Evolutionary conservation across 306 rosid genomes (phyloP).

Genomic region (Trichosanthes cucumerina): DNA sequence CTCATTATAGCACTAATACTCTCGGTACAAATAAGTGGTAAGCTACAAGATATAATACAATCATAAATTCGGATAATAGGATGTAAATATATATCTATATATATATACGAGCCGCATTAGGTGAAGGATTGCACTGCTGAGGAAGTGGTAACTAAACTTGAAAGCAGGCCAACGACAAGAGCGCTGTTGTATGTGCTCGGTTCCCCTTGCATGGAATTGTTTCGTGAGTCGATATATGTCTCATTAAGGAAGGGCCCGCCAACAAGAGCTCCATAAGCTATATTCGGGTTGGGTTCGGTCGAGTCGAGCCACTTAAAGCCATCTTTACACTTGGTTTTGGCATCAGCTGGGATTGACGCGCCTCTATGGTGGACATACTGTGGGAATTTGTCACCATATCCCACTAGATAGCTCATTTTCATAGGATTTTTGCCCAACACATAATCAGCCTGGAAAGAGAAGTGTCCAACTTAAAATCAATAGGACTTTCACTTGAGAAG

Average conservation of each 20-base stretch:
- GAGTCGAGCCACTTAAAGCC: conserved; percentile 69
- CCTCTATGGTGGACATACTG: conserved; percentile 93
- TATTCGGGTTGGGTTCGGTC: conserved; percentile 67
- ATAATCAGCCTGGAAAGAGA: conserved; percentile 57
- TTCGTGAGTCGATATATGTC: conserved; percentile 59
- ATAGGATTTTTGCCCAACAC: conserved; percentile 81
- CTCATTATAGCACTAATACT: background rate
- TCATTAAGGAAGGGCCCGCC: conserved; percentile 89
- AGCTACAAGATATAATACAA: background rate
- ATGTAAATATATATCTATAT: background rate
- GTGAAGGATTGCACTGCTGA: conserved; percentile 59
- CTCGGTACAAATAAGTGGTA: background rate
- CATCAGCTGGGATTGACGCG: conserved; percentile 70
- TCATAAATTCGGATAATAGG: background rate
- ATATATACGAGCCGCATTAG: conserved; percentile 13
- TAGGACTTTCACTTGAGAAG: background rate
- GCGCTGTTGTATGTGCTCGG: conserved; percentile 94
- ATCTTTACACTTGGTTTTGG: conserved; percentile 50
- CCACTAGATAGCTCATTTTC: conserved; percentile 78
- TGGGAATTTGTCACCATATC: conserved; percentile 76
- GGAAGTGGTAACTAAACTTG: conserved; percentile 86
- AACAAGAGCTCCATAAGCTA: conserved; percentile 84
- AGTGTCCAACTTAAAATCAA: background rate
- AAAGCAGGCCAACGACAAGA: conserved; percentile 69
- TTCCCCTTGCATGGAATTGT: conserved; percentile 79